Evolutionary conservation across 805 yeast species (phyloP).

Genomic region (Torulaspora indica): DNA sequence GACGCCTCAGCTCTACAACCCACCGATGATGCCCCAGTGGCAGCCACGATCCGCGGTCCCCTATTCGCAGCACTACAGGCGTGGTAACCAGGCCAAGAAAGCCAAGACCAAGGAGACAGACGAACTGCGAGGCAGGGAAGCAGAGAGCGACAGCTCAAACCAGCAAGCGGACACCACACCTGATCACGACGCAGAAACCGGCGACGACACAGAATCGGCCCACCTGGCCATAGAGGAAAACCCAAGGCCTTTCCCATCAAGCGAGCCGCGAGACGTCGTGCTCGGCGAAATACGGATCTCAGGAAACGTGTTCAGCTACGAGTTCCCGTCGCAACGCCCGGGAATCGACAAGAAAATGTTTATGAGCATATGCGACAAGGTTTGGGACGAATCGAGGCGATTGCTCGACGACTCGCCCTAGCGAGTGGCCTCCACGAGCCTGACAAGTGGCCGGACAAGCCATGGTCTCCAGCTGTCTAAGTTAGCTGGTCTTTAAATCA

Average conservation of each 20-base stretch:
- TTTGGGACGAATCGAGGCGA: conserved; percentile 32
- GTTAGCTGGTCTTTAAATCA: too few relatives aligned
- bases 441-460: too few relatives aligned
- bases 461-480: too few relatives aligned
- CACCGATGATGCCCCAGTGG: conserved; percentile 5
- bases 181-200: neutral
- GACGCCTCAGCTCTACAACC: conserved; percentile 4
- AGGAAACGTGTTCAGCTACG: conserved; percentile 29
- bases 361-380: conserved; percentile 33
- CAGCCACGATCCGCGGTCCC: conserved; percentile 18
- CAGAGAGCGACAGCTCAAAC: neutral
- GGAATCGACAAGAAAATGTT: conserved; percentile 32
- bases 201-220: conserved; percentile 23
- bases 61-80: conserved; percentile 11
- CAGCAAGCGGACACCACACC: neutral
- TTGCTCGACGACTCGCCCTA: conserved; percentile 6
- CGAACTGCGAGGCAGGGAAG: conserved; percentile 4
- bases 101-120: neutral
- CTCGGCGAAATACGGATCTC: conserved; percentile 29
- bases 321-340: conserved; percentile 21
- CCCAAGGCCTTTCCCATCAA: conserved; percentile 18
- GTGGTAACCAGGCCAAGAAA: conserved; percentile 1
- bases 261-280: conserved; percentile 7
- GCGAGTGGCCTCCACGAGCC: neutral
- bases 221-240: conserved; percentile 31